phyloP scores from a whole-genome alignment of 371 early-diverging fungal genomes.

The Apophysomyces elegans region DNA sequence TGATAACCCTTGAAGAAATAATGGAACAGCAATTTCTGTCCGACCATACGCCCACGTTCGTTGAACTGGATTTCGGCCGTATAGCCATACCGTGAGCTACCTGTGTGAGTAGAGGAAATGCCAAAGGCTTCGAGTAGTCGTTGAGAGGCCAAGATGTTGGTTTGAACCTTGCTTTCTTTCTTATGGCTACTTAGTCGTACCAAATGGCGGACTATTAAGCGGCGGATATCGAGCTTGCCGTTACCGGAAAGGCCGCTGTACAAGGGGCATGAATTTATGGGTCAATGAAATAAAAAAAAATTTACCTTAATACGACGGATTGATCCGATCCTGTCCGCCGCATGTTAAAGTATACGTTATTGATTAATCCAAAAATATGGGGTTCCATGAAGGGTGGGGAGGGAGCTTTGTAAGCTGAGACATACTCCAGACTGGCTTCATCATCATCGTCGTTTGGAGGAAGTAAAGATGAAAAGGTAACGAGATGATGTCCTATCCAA shows the following conservation, averaged over 20 bases:
- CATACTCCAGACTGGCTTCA: slow-evolving; percentile 52
- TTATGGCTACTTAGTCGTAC: slow-evolving; percentile 73
- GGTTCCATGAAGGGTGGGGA: slow-evolving; percentile 39
- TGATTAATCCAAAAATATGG: slow-evolving; percentile 81
- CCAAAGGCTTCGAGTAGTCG: slow-evolving; percentile 85
- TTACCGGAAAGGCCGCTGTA: slow-evolving; percentile 82
- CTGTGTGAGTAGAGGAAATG: slow-evolving; percentile 74
- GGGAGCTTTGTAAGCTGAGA: slow-evolving; percentile 45
- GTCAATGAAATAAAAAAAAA: slow-evolving; percentile 68
- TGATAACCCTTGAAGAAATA: slow-evolving; percentile 1
- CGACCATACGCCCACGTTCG: slow-evolving; percentile 59
- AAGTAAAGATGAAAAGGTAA: slow-evolving; percentile 24
- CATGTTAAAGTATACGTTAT: slow-evolving; percentile 67
- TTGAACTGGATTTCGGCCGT: slow-evolving; percentile 93
- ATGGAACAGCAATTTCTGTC: slow-evolving; percentile 16
- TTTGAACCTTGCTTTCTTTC: slow-evolving; percentile 78
- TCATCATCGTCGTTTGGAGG: slow-evolving; percentile 15
- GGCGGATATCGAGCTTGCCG: slow-evolving; percentile 80
- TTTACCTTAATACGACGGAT: slow-evolving; percentile 39
- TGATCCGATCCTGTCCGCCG: slow-evolving; percentile 53
- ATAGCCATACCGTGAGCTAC: slow-evolving; percentile 90
- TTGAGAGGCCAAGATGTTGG: slow-evolving; percentile 70
- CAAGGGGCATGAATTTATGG: slow-evolving; percentile 42
- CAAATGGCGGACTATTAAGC: slow-evolving; percentile 67
- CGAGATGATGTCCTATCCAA: slow-evolving; percentile 65